Percentiles rank a stretch among this genome's conserved stretches.
phyloP scores from a whole-genome alignment of 2,329 filamentous ascomycete species.

The Ascochyta pisi region DNA sequence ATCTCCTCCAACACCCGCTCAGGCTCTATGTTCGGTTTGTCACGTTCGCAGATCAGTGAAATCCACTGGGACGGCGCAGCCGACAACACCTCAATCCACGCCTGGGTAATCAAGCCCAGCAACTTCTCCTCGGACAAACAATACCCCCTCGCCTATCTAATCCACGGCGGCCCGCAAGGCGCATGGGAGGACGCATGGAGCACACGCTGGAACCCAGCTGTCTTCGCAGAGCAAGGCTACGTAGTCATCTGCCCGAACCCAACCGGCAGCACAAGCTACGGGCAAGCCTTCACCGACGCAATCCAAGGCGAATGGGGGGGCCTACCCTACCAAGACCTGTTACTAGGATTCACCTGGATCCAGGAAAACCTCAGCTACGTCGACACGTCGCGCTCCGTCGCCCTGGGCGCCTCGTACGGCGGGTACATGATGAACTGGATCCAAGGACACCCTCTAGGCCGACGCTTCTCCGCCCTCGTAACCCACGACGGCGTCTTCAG shows the following conservation, averaged over 20 bases:
- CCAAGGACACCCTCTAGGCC: slow-evolving; percentile 81
- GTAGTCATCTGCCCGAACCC: slow-evolving; percentile 83
- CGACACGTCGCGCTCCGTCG: slow-evolving; percentile 73
- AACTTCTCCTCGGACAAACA: slow-evolving; percentile 72
- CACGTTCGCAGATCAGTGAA: slow-evolving; percentile 67
- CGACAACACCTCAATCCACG: slow-evolving; percentile 68
- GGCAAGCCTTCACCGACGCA: slow-evolving; percentile 76
- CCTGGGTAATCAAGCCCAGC: slow-evolving; percentile 69
- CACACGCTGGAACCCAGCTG: slow-evolving; percentile 83
- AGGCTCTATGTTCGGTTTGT: slow-evolving; percentile 72
- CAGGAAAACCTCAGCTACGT: slow-evolving; percentile 70
- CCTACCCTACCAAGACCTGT: slow-evolving; percentile 81
- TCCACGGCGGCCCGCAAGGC: slow-evolving; percentile 84
- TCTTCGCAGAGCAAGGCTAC: slow-evolving; percentile 88
- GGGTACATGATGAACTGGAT: slow-evolving; percentile 75
- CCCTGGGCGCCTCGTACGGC: slow-evolving; percentile 67
- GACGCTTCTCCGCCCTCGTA: slow-evolving; percentile 85
- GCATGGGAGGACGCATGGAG: slow-evolving; percentile 79
- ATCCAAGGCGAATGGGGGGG: slow-evolving; percentile 86
- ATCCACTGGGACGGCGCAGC: slow-evolving; percentile 73
- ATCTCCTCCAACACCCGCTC: slow-evolving; percentile 71
- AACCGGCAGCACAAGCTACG: slow-evolving; percentile 83
- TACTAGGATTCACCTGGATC: slow-evolving; percentile 78
- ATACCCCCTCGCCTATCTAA: slow-evolving; percentile 79
- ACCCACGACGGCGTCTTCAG: slow-evolving; percentile 88